Base-by-base conservation (phyloP, 495 filamentous ascomycete species). In the Penicillium subrubescens region DNA sequence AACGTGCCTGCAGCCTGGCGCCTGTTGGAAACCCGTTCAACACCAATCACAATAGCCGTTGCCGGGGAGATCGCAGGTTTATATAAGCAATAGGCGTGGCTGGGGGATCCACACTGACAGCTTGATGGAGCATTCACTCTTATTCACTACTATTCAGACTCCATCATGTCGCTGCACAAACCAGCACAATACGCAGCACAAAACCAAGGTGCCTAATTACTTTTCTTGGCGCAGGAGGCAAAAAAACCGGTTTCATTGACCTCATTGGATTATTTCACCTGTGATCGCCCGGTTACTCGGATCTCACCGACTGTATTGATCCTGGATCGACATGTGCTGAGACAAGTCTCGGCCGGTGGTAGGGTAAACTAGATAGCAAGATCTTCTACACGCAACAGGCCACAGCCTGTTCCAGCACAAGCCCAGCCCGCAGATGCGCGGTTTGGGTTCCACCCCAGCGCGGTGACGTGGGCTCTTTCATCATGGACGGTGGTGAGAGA, bases 361-460 rank as follows among this genome's bases (percentile, higher is more conserved):
- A 70, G 57, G 41, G 58, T 48, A 48, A 53, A 39, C 53, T 58
- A 83, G 34, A 84, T 73, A 12, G 84, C 83, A 54, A 91, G 60
- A 82, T 92, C 88, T 73, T 91, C 87, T n/a, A 91, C 83, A 64
- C 89, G 83, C 33, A 91, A 67, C 62, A 91, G 72, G 14, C 89
- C 89, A 73, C 82, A 85, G 7, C 82, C 88, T 76, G 84, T 77
- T 7, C 82, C 88, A 25, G 86, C 89, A 33, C 82, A 82, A 5
- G 87, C 87, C 89, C 88, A 91, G 8, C 84, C 87, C 10, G 88
- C 88, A 72, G 76, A 87, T 5, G 67, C 60, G 52, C 83, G 67
- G 74, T 90, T 90, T 33, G 85, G 83, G 71, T 90, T 91, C 89
- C 89, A 92, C n/a, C 79, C 79, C 19, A 90, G 69, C 17, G 75